Base-by-base conservation (phyloP, 2,329 filamentous ascomycete species). In the Apiospora kogelbergensis region DNA sequence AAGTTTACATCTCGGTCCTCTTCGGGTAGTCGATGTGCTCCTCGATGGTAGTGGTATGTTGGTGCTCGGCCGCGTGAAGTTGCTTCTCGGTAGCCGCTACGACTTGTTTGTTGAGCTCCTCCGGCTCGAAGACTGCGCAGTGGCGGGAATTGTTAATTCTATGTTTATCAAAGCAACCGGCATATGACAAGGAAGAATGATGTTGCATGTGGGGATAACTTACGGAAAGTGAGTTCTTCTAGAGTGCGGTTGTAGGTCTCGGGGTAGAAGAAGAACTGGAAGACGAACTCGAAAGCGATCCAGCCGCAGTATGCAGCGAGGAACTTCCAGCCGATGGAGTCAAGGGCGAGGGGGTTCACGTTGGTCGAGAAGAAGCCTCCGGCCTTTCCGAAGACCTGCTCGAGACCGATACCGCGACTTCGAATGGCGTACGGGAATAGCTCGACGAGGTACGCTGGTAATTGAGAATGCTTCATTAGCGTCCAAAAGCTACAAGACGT, bases 201-300 rank as follows among this genome's bases (percentile, higher is more conserved):
- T 13, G 33, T 7, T 33, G 7, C 7, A 33, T 33, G 7, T 33
- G 15, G 42, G 22, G 6, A 37, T 30, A 11, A 79, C 81, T 74
- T 78, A 83, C 81, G 73, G 74, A 83, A 82, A 2, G 80, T 72
- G 60, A 83, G 75, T 65, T 96, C 93, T 82, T 96, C 93, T 37
- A 96, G 83, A 66, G 92, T 90, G 68, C 94, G 87, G 70, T 93
- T 93, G 71, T 91, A 91, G 0, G 93, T 97, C 81, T 97, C 93
- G 10, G 93, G 93, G 78, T 95, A 97, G 72, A 95, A 85, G 80
- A 94, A 92, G 81, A 90, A 96, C 65, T 95, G 91, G 89, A 80
- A 73, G 30, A 64, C 66, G 63, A 83, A 76, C 73, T 84, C 81
- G 44, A 83, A 80, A 2, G 76, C 75, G 17, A 84, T 77, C 77